A percentile compares a stretch with the other conserved stretches of the same genome.
Evolutionary conservation across 2,329 filamentous ascomycete genomes (phyloP).

Genomic region (Cordyceps fumosorosea): DNA sequence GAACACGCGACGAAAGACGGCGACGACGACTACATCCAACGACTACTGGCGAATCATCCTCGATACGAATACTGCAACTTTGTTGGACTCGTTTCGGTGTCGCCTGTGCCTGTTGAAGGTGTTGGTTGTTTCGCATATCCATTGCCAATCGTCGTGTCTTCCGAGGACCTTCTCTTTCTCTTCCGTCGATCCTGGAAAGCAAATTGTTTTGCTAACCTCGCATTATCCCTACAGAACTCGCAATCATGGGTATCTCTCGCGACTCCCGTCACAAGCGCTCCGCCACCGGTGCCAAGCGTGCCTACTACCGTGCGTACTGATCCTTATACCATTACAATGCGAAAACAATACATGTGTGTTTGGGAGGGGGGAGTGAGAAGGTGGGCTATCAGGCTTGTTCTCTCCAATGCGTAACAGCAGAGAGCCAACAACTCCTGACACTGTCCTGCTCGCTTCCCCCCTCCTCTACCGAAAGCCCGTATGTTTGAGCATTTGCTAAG

Average conservation of each 20-base stretch:
- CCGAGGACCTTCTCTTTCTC: neutral
- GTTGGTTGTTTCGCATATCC: neutral
- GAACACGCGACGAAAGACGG: conserved; percentile 13
- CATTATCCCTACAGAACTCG: conserved; percentile 49
- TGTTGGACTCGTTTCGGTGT: neutral
- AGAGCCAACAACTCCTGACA: neutral
- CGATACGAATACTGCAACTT: neutral
- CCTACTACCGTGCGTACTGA: conserved; percentile 72
- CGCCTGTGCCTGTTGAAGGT: neutral
- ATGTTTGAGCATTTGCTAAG: conserved; percentile 34
- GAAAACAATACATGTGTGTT: conserved; percentile 13
- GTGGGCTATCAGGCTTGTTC: neutral
- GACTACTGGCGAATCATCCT: conserved; percentile 11
- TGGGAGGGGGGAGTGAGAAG: neutral
- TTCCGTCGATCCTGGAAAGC: neutral
- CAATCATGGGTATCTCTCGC: conserved; percentile 99
- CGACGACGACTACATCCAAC: conserved; percentile 18
- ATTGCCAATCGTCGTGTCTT: neutral
- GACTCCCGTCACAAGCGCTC: conserved; percentile 99
- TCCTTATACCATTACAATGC: conserved; percentile 13
- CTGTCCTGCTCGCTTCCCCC: neutral
- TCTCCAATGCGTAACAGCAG: neutral
- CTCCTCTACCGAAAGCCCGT: conserved; percentile 56
- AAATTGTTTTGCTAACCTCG: conserved; percentile 19
- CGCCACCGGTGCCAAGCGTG: conserved; percentile 96